Conservation (phyloP, 139 green algal genomes). For the Chlamydomonas sp. region DNA sequence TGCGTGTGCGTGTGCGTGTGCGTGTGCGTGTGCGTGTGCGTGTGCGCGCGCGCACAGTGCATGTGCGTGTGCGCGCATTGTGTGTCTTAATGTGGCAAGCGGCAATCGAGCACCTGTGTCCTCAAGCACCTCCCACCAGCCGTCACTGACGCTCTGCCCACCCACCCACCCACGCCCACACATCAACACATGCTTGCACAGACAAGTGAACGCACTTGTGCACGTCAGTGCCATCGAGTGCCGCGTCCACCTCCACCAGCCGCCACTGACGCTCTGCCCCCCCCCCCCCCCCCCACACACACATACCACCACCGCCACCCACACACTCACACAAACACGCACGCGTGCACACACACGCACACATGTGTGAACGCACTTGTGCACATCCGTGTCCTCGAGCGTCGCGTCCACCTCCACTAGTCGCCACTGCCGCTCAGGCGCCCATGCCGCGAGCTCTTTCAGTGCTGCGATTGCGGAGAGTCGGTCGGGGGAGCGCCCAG, state of each 20-base stretch:
- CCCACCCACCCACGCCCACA: background rate
- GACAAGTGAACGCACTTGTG: conserved; percentile 20
- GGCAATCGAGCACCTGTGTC: background rate
- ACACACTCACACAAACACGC: background rate
- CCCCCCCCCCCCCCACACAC: background rate
- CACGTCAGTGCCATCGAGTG: conserved; percentile 57
- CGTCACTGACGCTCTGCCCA: background rate
- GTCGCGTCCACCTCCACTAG: conserved; percentile 73
- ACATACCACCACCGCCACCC: background rate
- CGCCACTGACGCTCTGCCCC: background rate
- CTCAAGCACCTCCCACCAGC: background rate
- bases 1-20: no score
- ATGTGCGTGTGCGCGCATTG: background rate
- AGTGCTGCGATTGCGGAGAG: conserved; percentile 53
- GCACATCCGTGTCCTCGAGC: conserved; percentile 58
- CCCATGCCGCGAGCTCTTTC: conserved; percentile 51
- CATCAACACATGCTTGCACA: background rate
- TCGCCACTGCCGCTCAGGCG: conserved; percentile 58
- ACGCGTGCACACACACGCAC: background rate
- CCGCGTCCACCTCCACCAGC: conserved; percentile 53
- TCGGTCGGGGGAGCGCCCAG: conserved; percentile 67
- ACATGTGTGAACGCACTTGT: conserved; percentile 21
- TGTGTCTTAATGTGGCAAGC: no score
- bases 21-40: no score
- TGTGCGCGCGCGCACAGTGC: background rate